These are phyloP conservation scores for Conringia planisiliqua DNA, from an alignment of 345 rosid genomes.

Conservation along the genomic window DNA sequence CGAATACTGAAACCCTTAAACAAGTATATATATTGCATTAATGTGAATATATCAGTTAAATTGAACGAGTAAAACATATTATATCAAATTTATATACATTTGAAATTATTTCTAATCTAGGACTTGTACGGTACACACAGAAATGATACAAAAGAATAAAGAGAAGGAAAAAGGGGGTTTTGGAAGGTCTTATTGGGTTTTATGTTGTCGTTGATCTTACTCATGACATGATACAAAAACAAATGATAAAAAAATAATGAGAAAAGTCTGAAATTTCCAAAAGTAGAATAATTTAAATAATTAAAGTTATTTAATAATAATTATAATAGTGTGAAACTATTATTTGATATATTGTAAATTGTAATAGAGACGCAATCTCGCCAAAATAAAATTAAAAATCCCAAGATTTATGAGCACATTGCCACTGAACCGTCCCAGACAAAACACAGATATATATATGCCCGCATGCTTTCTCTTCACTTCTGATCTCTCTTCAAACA, in stretches of 20 bases:
- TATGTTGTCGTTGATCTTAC: conserved; percentile 34
- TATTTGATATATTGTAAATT: conserved; percentile 19
- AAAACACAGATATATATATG: neutral
- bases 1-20: too few relatives aligned
- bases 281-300: neutral
- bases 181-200: conserved; percentile 18
- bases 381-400: neutral
- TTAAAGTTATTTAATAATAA: neutral
- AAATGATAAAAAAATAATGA: conserved; percentile 25
- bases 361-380: conserved; percentile 24
- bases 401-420: neutral
- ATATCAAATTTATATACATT: neutral
- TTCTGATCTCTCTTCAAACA: conserved; percentile 12
- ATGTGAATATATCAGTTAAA: neutral
- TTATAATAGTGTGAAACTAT: conserved; percentile 17
- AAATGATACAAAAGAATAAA: conserved; percentile 13
- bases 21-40: neutral
- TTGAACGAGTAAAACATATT: neutral
- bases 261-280: conserved; percentile 16
- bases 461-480: conserved; percentile 11
- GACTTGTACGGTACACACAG: conserved; percentile 27
- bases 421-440: conserved; percentile 27
- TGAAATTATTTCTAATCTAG: neutral
- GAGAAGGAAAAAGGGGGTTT: neutral
- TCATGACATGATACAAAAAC: conserved; percentile 25